These are phyloP conservation scores for Candida suzukii DNA, from an alignment of 805 yeast species.

Conservation along the genomic window DNA sequence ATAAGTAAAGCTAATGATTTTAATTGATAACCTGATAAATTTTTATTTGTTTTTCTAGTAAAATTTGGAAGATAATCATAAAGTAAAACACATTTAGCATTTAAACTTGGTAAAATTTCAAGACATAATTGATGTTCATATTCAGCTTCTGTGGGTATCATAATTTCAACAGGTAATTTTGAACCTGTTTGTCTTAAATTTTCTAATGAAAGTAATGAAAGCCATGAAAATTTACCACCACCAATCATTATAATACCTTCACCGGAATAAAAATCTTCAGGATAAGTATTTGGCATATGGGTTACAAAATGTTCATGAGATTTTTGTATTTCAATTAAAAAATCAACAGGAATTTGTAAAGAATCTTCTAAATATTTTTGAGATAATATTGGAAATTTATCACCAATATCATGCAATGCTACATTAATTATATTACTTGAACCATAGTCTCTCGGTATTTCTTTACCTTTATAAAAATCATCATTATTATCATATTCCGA, in stretches of 20 bases:
- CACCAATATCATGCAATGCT: slow-evolving; percentile 23
- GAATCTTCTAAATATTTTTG: slow-evolving; percentile 46
- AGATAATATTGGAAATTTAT: slow-evolving; percentile 32
- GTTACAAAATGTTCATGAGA: slow-evolving; percentile 42
- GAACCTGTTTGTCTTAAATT: slow-evolving; percentile 40
- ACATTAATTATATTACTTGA: slow-evolving; percentile 20
- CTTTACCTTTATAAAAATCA: not conserved
- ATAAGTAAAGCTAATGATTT: slow-evolving; percentile 42
- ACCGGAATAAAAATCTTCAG: slow-evolving; percentile 36
- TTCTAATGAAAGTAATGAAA: slow-evolving; percentile 47
- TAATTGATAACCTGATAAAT: slow-evolving; percentile 40
- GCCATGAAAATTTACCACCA: slow-evolving; percentile 67
- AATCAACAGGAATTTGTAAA: slow-evolving; percentile 36
- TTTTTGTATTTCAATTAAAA: slow-evolving; percentile 34
- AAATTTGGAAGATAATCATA: slow-evolving; percentile 41
- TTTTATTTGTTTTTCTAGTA: slow-evolving; percentile 17
- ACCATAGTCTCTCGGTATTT: slow-evolving; percentile 18
- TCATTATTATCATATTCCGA: not conserved
- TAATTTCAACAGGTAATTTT: slow-evolving; percentile 40
- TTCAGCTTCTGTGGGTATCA: slow-evolving; percentile 39
- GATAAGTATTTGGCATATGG: slow-evolving; percentile 28
- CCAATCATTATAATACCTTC: slow-evolving; percentile 67
- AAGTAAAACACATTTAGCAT: slow-evolving; percentile 55
- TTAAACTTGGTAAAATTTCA: slow-evolving; percentile 33
- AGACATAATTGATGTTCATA: slow-evolving; percentile 39